phyloP scores from a whole-genome alignment of 2,329 filamentous ascomycete species.

The Colletotrichum orchidophilum region DNA sequence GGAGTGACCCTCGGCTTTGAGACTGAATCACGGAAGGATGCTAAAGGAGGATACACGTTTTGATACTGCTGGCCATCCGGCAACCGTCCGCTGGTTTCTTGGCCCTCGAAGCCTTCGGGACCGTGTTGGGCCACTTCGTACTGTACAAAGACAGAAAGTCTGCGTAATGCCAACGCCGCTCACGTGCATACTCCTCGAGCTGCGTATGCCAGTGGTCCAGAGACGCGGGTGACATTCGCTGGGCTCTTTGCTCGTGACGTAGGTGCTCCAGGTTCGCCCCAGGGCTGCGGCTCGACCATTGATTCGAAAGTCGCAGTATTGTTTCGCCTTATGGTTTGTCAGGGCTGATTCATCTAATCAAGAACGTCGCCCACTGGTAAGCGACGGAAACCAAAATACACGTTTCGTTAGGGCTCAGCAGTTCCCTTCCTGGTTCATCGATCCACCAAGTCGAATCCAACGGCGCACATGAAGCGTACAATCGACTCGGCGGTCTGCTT shows the following conservation, averaged over 20 bases:
- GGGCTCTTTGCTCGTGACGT: slow-evolving; percentile 18
- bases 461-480: background rate
- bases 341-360: slow-evolving; percentile 27
- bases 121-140: background rate
- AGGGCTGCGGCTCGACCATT: slow-evolving; percentile 1
- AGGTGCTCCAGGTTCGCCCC: slow-evolving; percentile 7
- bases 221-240: background rate
- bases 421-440: slow-evolving; percentile 2
- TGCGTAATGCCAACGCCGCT: slow-evolving; percentile 4
- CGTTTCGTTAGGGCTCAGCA: slow-evolving; percentile 20
- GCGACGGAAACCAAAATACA: background rate
- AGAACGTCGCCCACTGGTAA: background rate
- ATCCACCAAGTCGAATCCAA: background rate
- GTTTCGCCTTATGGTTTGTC: slow-evolving; percentile 27
- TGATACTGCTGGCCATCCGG: background rate
- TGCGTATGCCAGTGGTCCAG: background rate
- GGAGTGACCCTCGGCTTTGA: background rate
- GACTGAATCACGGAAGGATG: background rate
- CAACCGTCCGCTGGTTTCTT: background rate
- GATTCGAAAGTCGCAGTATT: slow-evolving; percentile 18
- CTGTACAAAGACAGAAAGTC: background rate
- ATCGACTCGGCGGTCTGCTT: background rate
- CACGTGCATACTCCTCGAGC: slow-evolving; percentile 15
- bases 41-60: background rate
- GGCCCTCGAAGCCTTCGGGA: background rate